A percentile compares a stretch with the other conserved stretches of the same genome.
Evolutionary conservation across 2,329 filamentous ascomycete genomes (phyloP).

Genomic region (Mycosphaerelloides madeirae): DNA sequence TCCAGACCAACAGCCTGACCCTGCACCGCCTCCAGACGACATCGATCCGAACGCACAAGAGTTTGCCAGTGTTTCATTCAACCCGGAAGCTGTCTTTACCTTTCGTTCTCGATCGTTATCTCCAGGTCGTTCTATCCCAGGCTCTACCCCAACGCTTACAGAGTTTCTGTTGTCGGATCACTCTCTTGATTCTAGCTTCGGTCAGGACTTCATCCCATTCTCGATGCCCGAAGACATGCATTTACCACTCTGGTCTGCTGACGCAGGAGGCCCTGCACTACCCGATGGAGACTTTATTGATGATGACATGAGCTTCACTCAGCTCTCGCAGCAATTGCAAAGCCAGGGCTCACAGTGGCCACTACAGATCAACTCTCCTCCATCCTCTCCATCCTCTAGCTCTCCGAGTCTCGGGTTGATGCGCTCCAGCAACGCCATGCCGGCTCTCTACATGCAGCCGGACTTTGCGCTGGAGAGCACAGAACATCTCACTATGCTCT

Average conservation of each 20-base stretch:
- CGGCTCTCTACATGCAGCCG: slow-evolving; percentile 19
- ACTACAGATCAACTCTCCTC: slow-evolving; percentile 13
- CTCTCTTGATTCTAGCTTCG: neutral
- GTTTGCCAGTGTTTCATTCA: slow-evolving; percentile 14
- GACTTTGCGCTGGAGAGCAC: slow-evolving; percentile 38
- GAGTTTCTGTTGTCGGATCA: slow-evolving; percentile 24
- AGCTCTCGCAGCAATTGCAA: slow-evolving; percentile 11
- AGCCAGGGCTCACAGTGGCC: slow-evolving; percentile 15
- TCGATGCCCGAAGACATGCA: slow-evolving; percentile 25
- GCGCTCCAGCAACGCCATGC: slow-evolving; percentile 3
- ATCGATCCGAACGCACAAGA: neutral
- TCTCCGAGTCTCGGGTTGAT: slow-evolving; percentile 1
- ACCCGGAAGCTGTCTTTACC: slow-evolving; percentile 12
- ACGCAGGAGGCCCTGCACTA: slow-evolving; percentile 17
- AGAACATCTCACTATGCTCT: slow-evolving; percentile 59
- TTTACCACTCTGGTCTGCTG: slow-evolving; percentile 18
- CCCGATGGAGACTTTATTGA: slow-evolving; percentile 10
- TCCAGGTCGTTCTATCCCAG: slow-evolving; percentile 7
- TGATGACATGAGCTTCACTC: slow-evolving; percentile 18
- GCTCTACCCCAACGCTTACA: slow-evolving; percentile 27
- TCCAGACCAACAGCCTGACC: slow-evolving; percentile 5
- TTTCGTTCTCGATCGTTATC: slow-evolving; percentile 19
- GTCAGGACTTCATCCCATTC: slow-evolving; percentile 25
- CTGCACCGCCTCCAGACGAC: slow-evolving; percentile 3
- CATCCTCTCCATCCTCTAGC: slow-evolving; percentile 5